These are phyloP conservation scores for Stagonosporopsis vannaccii DNA, from an alignment of 2,329 filamentous ascomycete species.

Conservation along the genomic window DNA sequence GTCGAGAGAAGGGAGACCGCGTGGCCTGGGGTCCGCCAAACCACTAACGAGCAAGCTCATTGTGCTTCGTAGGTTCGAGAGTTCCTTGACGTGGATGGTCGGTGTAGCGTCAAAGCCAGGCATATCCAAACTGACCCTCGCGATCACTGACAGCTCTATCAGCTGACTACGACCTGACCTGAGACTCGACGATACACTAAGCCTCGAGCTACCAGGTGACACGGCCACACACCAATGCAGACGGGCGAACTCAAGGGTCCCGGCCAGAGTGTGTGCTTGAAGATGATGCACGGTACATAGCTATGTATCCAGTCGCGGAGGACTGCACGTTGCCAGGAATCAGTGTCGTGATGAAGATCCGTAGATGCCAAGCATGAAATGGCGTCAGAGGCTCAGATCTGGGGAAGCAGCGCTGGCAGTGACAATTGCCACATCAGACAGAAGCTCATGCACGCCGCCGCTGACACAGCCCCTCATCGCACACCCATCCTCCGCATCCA, in stretches of 20 bases:
- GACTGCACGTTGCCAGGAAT: not conserved
- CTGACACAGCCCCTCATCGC: not conserved
- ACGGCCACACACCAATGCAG: not conserved
- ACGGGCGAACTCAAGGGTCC: not conserved
- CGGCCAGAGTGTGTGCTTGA: not conserved
- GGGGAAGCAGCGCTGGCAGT: constrained; percentile 3
- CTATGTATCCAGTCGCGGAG: not conserved
- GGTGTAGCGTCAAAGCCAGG: not conserved
- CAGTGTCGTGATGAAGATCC: not conserved
- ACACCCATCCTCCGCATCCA: constrained; percentile 1
- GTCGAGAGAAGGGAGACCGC: not conserved
- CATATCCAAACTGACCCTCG: too few relatives aligned
- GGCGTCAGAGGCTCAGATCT: constrained; percentile 16
- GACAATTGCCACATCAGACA: constrained; percentile 4
- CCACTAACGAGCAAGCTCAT: not conserved
- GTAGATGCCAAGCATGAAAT: constrained; percentile 5
- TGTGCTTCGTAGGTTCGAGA: not conserved
- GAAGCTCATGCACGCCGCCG: constrained; percentile 7
- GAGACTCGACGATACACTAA: not conserved
- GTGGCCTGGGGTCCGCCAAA: not conserved
- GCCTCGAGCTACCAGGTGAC: constrained; percentile 2
- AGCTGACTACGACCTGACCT: not conserved
- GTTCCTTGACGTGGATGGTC: not conserved
- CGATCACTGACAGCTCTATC: too few relatives aligned
- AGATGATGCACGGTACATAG: not conserved